Conservation (phyloP, 1,284 basidiomycete species). For the Ceratobasidium sp. region DNA sequence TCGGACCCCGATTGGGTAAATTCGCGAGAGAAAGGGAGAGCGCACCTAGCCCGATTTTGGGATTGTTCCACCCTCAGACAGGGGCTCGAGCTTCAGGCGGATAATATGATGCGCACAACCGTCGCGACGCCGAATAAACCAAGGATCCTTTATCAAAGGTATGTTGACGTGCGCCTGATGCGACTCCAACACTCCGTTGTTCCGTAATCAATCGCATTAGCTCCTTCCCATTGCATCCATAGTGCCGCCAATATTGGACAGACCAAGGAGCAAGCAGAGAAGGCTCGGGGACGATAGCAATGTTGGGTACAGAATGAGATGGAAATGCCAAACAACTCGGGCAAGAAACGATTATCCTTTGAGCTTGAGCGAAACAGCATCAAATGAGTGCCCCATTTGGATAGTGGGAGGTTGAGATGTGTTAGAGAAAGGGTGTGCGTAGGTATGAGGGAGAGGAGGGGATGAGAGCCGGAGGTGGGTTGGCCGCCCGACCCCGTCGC, state of each 20-base stretch:
- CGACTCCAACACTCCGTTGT: constrained; percentile 35
- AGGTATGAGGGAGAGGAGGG: constrained; percentile 1
- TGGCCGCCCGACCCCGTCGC: background rate
- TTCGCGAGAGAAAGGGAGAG: constrained; percentile 26
- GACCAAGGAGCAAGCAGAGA: constrained; percentile 30
- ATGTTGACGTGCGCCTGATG: constrained; percentile 35
- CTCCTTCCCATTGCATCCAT: constrained; percentile 21
- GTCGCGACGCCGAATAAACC: constrained; percentile 31
- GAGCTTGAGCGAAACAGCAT: background rate
- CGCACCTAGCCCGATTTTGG: constrained; percentile 20
- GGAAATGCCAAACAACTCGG: constrained; percentile 5
- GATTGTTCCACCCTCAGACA: background rate
- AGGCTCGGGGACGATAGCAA: background rate
- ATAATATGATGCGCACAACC: background rate
- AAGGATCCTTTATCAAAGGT: constrained; percentile 14
- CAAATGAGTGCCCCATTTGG: background rate
- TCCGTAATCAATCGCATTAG: constrained; percentile 23
- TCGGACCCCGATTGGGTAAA: constrained; percentile 29
- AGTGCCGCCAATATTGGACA: constrained; percentile 29
- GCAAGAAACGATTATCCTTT: constrained; percentile 18
- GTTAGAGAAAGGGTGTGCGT: constrained; percentile 22
- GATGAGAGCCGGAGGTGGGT: constrained; percentile 34
- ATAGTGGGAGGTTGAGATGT: background rate
- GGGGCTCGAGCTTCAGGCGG: constrained; percentile 19
- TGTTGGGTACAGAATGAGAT: constrained; percentile 9